Conservation (phyloP, 192 early-diverging fungal genomes). For the Gamsiella multidivaricata region DNA sequence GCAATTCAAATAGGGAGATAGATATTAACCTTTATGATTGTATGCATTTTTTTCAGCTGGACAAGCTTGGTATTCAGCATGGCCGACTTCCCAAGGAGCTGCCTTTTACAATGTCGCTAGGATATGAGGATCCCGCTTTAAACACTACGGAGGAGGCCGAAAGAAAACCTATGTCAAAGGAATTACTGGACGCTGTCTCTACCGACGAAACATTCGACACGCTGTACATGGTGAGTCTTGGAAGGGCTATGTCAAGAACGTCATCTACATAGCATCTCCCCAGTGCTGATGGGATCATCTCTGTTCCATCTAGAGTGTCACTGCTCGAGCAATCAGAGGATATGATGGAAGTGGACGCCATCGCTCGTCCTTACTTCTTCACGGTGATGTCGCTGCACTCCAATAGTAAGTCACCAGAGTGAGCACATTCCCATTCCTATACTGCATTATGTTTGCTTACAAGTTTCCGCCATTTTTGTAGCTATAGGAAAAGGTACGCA, state of each 20-base stretch:
- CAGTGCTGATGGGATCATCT: not conserved
- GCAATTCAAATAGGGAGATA: too few species aligned
- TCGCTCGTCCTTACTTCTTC: constrained; percentile 70
- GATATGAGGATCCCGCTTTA: constrained; percentile 32
- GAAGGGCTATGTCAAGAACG: not conserved
- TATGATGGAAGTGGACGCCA: constrained; percentile 73
- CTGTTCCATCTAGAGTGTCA: constrained; percentile 60
- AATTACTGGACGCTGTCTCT: constrained; percentile 69
- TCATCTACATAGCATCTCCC: too few species aligned
- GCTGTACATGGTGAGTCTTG: constrained; percentile 74
- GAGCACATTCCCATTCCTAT: too few species aligned
- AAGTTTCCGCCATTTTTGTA: constrained; percentile 1
- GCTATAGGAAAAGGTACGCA: constrained; percentile 67
- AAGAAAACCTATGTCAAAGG: constrained; percentile 69
- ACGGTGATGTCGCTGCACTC: constrained; percentile 80
- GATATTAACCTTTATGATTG: too few species aligned
- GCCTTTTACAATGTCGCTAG: constrained; percentile 65
- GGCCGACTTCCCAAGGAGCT: constrained; percentile 64
- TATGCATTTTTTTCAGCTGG: constrained; percentile 63
- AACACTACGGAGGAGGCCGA: constrained; percentile 24
- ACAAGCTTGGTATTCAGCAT: constrained; percentile 74
- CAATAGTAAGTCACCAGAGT: constrained; percentile 81
- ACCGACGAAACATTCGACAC: constrained; percentile 75
- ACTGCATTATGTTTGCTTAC: too few species aligned
- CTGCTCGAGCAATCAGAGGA: constrained; percentile 73